Base-by-base conservation (phyloP, 352 stramenopile genomes). In the Thraustochytrium sp. region DNA sequence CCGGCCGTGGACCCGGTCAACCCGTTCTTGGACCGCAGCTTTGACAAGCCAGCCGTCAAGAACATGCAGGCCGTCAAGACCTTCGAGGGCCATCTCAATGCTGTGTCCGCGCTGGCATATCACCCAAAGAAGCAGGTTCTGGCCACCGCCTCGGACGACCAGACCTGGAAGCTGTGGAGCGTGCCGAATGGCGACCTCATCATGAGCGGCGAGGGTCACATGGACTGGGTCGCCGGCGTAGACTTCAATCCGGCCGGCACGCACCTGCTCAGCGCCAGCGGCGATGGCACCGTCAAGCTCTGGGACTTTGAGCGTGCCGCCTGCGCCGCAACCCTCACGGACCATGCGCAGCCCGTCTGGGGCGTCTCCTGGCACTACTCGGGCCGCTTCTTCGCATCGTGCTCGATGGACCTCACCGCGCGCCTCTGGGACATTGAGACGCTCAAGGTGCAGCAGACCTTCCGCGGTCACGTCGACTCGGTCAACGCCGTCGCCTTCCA, bases 101-200 rank as follows among this genome's bases (percentile, higher is more conserved):
- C 92, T 31, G 91, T 97, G 44, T 91, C 93, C 0, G 90, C 90
- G 21, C 85, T 97, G 31, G 92, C 92, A 44, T 97, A 97, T 83
- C 94, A 97, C 86, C 94, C 94, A 2, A 95, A 94, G 64, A 97
- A 97, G 72, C 89, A 92, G 21, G 92, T 96, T 38, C 56, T 97
- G n/a, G 93, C 94, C 26, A 97, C 92, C 2, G 93, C 94, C 26
- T 96, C 91, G 56, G 94, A 98, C 86, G 94, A 98, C 86, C 89
- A 95, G 86, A 97, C 93, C 42, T 98, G 94, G 94, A 97, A 97
- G 86, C 88, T 98, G 62, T 98, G 94, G 94, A 96, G 90, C 21
- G 88, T 97, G 18, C 93, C 94, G 18, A 90, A 93, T 59, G 93
- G 92, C 62, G 93, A 98, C 85, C 91, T 97, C 51, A 93, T 98